Percentiles rank a stretch among this genome's conserved stretches.
phyloP scores from a whole-genome alignment of 441 rosid species.

The Pelargonium myrrhifolium region DNA sequence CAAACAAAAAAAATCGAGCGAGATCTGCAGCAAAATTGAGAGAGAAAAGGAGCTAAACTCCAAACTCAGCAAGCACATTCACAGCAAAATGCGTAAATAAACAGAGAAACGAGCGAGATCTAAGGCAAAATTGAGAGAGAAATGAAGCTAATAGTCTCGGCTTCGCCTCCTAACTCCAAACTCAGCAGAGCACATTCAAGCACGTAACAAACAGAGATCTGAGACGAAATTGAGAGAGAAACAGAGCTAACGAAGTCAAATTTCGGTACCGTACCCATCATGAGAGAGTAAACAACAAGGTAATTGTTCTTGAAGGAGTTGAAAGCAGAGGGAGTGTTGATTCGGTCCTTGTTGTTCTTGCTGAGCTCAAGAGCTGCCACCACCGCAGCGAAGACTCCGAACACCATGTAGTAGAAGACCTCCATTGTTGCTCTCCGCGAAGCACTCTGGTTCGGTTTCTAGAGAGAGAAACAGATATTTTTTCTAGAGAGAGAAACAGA shows the following conservation, averaged over 20 bases:
- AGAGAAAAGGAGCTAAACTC: not conserved
- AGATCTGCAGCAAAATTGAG: not conserved
- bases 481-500: not conserved
- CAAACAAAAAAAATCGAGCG: not conserved
- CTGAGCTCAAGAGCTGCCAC: constrained; percentile 56
- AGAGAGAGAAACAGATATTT: not conserved
- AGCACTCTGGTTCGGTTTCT: not conserved
- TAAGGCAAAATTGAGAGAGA: not conserved
- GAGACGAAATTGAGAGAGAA: not conserved
- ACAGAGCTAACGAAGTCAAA: not conserved
- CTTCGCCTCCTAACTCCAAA: not conserved
- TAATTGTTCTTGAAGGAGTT: constrained; percentile 74
- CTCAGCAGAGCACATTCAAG: not conserved
- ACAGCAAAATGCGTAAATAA: not conserved
- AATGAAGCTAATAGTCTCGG: not conserved
- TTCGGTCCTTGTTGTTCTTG: constrained; percentile 55
- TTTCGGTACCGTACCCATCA: constrained; percentile 49
- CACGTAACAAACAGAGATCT: not conserved
- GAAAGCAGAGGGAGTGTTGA: constrained; percentile 59
- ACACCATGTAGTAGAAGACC: constrained; percentile 49
- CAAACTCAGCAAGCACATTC: not conserved
- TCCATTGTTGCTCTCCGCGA: constrained; percentile 39
- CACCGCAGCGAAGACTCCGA: constrained; percentile 47
- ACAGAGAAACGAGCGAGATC: not conserved
- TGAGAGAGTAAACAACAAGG: constrained; percentile 70